Base-by-base conservation (phyloP, 768 basidiomycete species). In the Pisolithus tinctorius region DNA sequence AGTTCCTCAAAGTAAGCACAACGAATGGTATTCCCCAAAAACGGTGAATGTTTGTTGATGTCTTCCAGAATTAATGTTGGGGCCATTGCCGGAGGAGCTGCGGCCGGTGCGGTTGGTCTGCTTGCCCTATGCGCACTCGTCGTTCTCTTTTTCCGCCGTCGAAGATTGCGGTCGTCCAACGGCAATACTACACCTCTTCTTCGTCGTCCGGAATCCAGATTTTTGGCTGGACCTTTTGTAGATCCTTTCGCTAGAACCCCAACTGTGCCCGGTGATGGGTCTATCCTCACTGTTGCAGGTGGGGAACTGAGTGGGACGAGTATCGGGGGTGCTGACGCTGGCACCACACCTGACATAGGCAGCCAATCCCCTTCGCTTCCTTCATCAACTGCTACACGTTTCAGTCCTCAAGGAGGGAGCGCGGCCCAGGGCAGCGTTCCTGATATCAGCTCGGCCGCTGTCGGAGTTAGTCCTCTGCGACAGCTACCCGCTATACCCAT, bases 41-140 rank as follows among this genome's bases (percentile, higher is more conserved):
- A 20, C 30, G 37, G 52, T 29, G 17, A 27, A 25, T 49, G 10
- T 16, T 7, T 27, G 5, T 6, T 39, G 48, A 43, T n/a, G 20
- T 27, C 38, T 13, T 17, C 20, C 11, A 65, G 63, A n/a, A 37
- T 11, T 13, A 52, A 55, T n/a, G 14, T 59, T n/a, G 55, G 47
- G 38, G 46, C 47, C 31, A 6, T 63, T 8, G 59, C 38, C 17
- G 63, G 63, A 0, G 56, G 57, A 34, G 52, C 30, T 2, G 51
- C 29, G n/a, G 63, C 58, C 16, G 63, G 63, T n/a, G 55, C 13
- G 30, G 16, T 48, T 13, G 57, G 54, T 27, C 36, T 64, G 14
- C 41, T 63, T 1, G 59, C 38, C 14, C 49, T 65, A 2, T 17
- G 56, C 49, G 55, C 10, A 7, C 39, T 62, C n/a, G 48, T 27